Evolutionary conservation across 306 rosid species (phyloP).

Genomic region (Hylodesmum podocarpum): DNA sequence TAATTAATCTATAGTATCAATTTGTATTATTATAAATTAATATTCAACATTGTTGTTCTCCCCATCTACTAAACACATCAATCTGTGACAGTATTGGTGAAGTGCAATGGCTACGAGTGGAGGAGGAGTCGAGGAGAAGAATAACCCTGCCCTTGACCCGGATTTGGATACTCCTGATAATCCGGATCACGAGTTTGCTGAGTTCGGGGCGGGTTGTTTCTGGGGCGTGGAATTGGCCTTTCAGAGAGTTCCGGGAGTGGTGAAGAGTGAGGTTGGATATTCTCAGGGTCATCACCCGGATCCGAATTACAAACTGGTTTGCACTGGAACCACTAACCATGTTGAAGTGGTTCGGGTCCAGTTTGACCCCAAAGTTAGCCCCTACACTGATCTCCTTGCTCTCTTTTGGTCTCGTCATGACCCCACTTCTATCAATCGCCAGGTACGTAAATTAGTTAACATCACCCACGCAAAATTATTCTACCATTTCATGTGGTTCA

Average conservation of each 20-base stretch:
- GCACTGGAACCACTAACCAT: constrained; percentile 72
- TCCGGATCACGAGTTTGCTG: constrained; percentile 62
- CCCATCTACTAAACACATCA: neutral
- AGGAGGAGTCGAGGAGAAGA: neutral
- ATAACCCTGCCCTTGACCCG: constrained; percentile 55
- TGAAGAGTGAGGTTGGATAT: constrained; percentile 84
- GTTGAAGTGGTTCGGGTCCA: constrained; percentile 78
- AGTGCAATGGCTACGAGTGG: constrained; percentile 23
- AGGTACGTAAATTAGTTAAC: constrained; percentile 46
- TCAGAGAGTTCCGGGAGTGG: constrained; percentile 71
- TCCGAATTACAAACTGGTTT: constrained; percentile 60
- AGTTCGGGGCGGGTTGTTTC: constrained; percentile 90
- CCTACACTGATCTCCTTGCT: constrained; percentile 53
- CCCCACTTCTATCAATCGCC: constrained; percentile 74
- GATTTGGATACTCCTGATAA: constrained; percentile 58
- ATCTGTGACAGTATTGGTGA: neutral
- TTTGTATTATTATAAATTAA: neutral
- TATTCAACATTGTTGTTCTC: neutral
- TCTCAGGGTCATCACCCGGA: constrained; percentile 68
- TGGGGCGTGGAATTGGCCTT: constrained; percentile 83
- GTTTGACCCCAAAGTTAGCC: constrained; percentile 67
- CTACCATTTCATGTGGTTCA: neutral
- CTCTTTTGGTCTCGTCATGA: constrained; percentile 77
- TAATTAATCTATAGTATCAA: neutral
- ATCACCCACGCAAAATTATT: neutral